Base-by-base conservation (phyloP, 2,329 filamentous ascomycete genomes). In the Penicillium italicum region DNA sequence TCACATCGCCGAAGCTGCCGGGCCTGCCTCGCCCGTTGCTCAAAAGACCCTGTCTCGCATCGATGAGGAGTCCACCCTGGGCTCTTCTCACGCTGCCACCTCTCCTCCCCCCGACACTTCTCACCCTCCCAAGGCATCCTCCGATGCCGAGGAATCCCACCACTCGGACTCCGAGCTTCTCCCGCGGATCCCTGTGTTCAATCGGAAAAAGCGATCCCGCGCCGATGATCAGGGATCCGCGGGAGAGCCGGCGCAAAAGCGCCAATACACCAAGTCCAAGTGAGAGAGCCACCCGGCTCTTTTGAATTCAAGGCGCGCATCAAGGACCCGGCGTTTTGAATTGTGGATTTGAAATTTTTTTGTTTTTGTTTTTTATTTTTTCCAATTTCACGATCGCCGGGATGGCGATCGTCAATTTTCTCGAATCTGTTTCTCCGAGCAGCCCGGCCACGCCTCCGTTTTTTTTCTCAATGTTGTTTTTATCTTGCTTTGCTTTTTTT, bases 191-290 rank as follows among this genome's bases (percentile, higher is more conserved):
- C 50, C 50, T 31, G 49, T 36, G 20, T 42, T 42, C 37, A 45
- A 50, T 20, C 53, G 50, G 33, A 54, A 48, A 30, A 62, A 61
- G 46, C 60, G 60, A 26, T 49, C 59, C 14, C 59, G 57, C 33
- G 14, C 50, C 36, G 60, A 56, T 24, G 52, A 60, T 26, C 45
- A 59, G 20, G 54, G 34, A 18, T 31, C 45, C 22, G 12, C 31
- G 3, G 45, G 57, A 11, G 54, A 62, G 24, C 59, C 49, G 44
- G 54, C 54, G 34, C 54, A 42, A 8, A 62, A 62, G 47, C 59
- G 60, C 44, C 60, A 49, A 41, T 52, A 56, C 50, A 53, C 48
- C 22, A 38, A 55, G n/a, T 55, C 55, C 43, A 56, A 55, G 54
- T 61, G 51, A 59, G 34, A 8, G 41, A 44, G 43, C 43, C 28